Conservation (phyloP, 2,329 filamentous ascomycete species). For the Dactylella cylindrospora region DNA sequence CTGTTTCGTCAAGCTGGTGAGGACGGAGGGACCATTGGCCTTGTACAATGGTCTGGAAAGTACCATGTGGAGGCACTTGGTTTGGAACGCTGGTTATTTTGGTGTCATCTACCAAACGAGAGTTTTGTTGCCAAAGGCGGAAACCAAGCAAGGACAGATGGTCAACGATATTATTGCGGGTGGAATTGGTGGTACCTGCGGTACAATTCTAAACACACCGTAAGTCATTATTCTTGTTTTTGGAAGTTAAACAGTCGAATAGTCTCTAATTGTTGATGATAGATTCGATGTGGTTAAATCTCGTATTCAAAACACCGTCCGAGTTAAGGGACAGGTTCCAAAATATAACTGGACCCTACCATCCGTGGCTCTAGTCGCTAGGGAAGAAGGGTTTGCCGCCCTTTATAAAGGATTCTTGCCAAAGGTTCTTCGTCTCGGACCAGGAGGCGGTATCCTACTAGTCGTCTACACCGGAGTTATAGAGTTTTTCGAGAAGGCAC, state of each 20-base stretch:
- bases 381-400: slow-evolving; percentile 87
- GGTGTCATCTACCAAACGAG: slow-evolving; percentile 98
- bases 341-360: slow-evolving; percentile 99
- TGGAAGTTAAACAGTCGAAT: neutral
- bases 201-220: slow-evolving; percentile 91
- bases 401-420: slow-evolving; percentile 98
- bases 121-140: slow-evolving; percentile 75
- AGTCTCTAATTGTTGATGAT: neutral
- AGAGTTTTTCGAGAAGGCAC: slow-evolving; percentile 83
- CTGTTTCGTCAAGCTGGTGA: slow-evolving; percentile 77
- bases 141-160: slow-evolving; percentile 78
- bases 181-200: slow-evolving; percentile 80
- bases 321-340: slow-evolving; percentile 73
- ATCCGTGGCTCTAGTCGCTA: slow-evolving; percentile 78
- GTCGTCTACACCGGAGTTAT: slow-evolving; percentile 85
- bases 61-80: slow-evolving; percentile 90
- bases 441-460: slow-evolving; percentile 67
- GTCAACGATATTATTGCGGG: slow-evolving; percentile 85
- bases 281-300: slow-evolving; percentile 93
- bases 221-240: slow-evolving; percentile 11
- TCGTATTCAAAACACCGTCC: slow-evolving; percentile 90
- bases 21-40: slow-evolving; percentile 78
- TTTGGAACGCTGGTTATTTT: slow-evolving; percentile 96
- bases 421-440: slow-evolving; percentile 73
- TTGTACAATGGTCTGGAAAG: slow-evolving; percentile 97